A percentile compares a stretch with the other conserved stretches of the same genome.
These are phyloP conservation scores for Vigna radiata DNA, from an alignment of 306 rosid genomes.

Conservation along the genomic window DNA sequence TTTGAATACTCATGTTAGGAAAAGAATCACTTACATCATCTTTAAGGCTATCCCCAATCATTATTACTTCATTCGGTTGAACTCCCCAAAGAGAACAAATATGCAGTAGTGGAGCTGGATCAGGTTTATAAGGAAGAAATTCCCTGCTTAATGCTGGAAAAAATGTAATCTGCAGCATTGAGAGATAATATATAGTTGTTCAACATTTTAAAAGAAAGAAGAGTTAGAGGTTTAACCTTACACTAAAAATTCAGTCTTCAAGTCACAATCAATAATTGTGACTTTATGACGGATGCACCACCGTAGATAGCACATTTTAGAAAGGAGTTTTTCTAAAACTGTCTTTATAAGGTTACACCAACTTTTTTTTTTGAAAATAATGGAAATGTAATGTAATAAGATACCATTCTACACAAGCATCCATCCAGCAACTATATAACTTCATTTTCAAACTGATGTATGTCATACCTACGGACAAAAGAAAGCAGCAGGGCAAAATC, in stretches of 20 bases:
- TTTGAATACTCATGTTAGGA: neutral
- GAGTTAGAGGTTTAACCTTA: slow-evolving; percentile 4
- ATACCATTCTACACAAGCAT: neutral
- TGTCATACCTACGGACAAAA: slow-evolving; percentile 10
- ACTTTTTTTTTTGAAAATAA: neutral
- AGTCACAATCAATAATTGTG: neutral
- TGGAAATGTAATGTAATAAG: slow-evolving; percentile 5
- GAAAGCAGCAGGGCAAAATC: slow-evolving; percentile 24
- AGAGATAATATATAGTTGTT: slow-evolving; percentile 6
- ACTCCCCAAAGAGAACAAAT: slow-evolving; percentile 91
- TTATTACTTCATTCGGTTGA: slow-evolving; percentile 84
- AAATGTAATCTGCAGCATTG: slow-evolving; percentile 73
- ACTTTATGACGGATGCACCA: slow-evolving; percentile 10
- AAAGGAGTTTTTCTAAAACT: slow-evolving; percentile 5
- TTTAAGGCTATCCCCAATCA: slow-evolving; percentile 94
- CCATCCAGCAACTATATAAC: slow-evolving; percentile 23
- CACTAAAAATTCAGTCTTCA: slow-evolving; percentile 1
- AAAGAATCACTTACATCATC: slow-evolving; percentile 72
- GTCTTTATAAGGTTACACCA: neutral
- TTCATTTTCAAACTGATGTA: slow-evolving; percentile 23
- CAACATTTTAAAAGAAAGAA: slow-evolving; percentile 23
- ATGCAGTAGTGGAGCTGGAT: slow-evolving; percentile 87
- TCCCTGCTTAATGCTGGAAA: slow-evolving; percentile 93
- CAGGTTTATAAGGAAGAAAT: slow-evolving; percentile 84
- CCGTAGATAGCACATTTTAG: neutral